These are phyloP conservation scores for Fusarium sp. DNA, from an alignment of 2,329 filamentous ascomycete species.

Conservation along the genomic window DNA sequence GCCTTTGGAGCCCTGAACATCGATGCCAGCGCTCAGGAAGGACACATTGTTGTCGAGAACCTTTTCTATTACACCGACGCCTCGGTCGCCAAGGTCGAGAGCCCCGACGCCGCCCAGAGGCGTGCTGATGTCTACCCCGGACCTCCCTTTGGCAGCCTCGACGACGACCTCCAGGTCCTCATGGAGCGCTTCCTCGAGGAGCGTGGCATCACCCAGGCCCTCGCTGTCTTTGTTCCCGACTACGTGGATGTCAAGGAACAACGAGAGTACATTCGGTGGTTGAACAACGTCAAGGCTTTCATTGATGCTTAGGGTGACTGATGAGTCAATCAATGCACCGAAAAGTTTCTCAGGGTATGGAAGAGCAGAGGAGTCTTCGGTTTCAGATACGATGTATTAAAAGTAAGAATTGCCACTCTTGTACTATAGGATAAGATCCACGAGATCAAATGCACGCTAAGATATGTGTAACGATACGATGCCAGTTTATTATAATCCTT, in stretches of 20 bases:
- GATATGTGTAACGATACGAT: slow-evolving; percentile 40
- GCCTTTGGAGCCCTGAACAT: slow-evolving; percentile 78
- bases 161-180: slow-evolving; percentile 92
- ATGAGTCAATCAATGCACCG: neutral
- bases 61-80: slow-evolving; percentile 86
- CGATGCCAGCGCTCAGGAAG: slow-evolving; percentile 86
- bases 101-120: slow-evolving; percentile 78
- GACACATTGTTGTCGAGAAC: slow-evolving; percentile 86
- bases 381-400: slow-evolving; percentile 29
- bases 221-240: slow-evolving; percentile 91
- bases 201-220: slow-evolving; percentile 84
- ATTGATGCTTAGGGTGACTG: slow-evolving; percentile 68
- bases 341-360: slow-evolving; percentile 9
- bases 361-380: slow-evolving; percentile 18
- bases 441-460: slow-evolving; percentile 33
- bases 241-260: slow-evolving; percentile 99
- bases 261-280: slow-evolving; percentile 92
- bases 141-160: slow-evolving; percentile 90
- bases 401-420: slow-evolving; percentile 42
- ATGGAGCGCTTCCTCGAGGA: slow-evolving; percentile 95
- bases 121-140: slow-evolving; percentile 85
- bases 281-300: slow-evolving; percentile 86
- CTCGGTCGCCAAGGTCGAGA: slow-evolving; percentile 77
- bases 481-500: neutral
- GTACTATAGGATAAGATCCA: slow-evolving; percentile 41